Evolutionary conservation across 768 basidiomycete genomes (phyloP), one percentile per base, ranked within the genome.

Genomic region (Symmetrospora coprosmae): DNA sequence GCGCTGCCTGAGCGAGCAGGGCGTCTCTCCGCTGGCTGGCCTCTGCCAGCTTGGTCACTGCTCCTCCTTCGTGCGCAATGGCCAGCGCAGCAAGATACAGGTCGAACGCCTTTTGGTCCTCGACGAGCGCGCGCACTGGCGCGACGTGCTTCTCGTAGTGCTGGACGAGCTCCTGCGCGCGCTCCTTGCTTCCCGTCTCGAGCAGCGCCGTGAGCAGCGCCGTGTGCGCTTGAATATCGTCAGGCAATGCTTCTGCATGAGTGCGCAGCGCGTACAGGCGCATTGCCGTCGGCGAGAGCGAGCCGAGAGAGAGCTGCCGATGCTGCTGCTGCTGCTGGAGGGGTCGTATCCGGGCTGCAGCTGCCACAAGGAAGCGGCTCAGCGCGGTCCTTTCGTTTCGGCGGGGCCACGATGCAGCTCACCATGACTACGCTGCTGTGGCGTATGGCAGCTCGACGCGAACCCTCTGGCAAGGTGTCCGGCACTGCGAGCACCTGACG

Each of bases 21-120:
- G 60, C 37, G 41, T 56, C 43, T 25, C 60, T 58, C 33, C 33
- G n/a, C 31, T 52, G 60, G 30, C 33, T 38, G 27, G 51, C 60
- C 31, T 43, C 39, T 34, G 60, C 49, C 16, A 61, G 28, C 27
- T 52, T 61, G 23, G 40, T 25, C 21, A 58, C 55, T 27, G 55
- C 55, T 4, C n/a, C 14, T 4, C 55, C 55, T 58, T 58, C 55
- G 31, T 58, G 27, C 19, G 55, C 40, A 19, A 58, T 58, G 17
- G 55, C 55, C 23, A 58, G 34, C 6, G 55, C 55, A 28, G 55
- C 55, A 13, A 58, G 55, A 21, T 58, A 58, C 30, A 58, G 38
- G 46, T 58, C 55, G 33, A 58, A 58, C 19, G 55, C 55, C 31
- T 58, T 43, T 31, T 58, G 55, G 27, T 58, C 55, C 43, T 46